Evolutionary conservation across 2,329 filamentous ascomycete genomes (phyloP).

Genomic region (Cercospora citrullina): DNA sequence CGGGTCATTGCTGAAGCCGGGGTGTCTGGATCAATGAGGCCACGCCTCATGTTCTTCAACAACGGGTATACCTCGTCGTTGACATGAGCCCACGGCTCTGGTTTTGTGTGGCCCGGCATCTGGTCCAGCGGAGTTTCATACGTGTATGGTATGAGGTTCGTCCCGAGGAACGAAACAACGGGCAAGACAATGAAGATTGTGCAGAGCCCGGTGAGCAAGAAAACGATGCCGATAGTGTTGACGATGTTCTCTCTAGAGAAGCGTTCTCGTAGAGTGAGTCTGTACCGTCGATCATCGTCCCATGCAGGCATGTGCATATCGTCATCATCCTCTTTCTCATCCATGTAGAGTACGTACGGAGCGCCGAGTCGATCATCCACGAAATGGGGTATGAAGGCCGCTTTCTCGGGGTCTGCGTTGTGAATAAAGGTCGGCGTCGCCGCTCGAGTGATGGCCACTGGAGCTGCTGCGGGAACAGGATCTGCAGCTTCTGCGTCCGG

Average conservation of each 20-base stretch:
- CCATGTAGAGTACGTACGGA: conserved; percentile 51
- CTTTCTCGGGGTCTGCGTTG: conserved; percentile 40
- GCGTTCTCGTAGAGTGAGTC: conserved; percentile 47
- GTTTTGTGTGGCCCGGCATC: conserved; percentile 37
- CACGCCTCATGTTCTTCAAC: conserved; percentile 49
- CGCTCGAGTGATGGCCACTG: conserved; percentile 16
- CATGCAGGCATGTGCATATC: conserved; percentile 55
- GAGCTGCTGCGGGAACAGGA: conserved; percentile 17
- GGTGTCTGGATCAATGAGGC: conserved; percentile 56
- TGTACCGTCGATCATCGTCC: conserved; percentile 51
- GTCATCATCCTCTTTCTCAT: conserved; percentile 56
- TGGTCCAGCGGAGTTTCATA: conserved; percentile 45
- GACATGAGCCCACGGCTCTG: conserved; percentile 48
- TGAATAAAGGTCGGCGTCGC: conserved; percentile 34
- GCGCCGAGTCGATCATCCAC: conserved; percentile 52
- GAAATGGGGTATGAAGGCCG: conserved; percentile 39
- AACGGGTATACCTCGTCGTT: conserved; percentile 52
- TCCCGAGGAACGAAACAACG: conserved; percentile 49
- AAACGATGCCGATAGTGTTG: conserved; percentile 45
- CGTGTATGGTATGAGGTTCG: conserved; percentile 42
- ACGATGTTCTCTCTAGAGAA: conserved; percentile 47
- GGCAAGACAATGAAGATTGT: conserved; percentile 55
- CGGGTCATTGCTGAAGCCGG: conserved; percentile 49
- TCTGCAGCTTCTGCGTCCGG: conserved; percentile 15
- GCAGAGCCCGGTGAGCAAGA: conserved; percentile 51